These are phyloP conservation scores for Botrytis tulipae DNA, from an alignment of 2,329 filamentous ascomycete genomes.

Conservation along the genomic window DNA sequence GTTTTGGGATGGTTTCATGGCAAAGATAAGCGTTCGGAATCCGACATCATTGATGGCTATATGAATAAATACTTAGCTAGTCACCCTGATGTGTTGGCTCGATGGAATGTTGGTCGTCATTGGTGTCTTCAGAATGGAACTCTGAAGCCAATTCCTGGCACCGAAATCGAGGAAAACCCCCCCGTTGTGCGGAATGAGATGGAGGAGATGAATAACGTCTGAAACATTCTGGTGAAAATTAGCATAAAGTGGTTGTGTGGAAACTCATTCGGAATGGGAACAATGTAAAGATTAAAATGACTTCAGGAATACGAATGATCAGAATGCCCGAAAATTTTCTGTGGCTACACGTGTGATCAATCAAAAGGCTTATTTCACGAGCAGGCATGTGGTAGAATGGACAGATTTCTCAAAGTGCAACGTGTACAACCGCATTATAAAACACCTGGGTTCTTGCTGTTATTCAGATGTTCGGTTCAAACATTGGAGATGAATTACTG, in stretches of 20 bases:
- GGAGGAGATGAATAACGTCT: not conserved
- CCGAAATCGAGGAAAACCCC: not conserved
- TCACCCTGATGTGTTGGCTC: not conserved
- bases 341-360: not conserved
- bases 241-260: not conserved
- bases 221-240: fast-evolving
- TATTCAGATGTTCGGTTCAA: not conserved
- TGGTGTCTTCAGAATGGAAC: not conserved
- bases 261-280: not conserved
- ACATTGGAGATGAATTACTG: not conserved
- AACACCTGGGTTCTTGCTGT: not conserved
- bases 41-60: not conserved
- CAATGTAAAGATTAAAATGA: not conserved
- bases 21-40: not conserved
- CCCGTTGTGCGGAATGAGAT: not conserved
- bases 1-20: not conserved
- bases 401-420: not conserved
- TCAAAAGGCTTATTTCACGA: not conserved
- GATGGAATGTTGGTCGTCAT: not conserved
- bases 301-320: not conserved
- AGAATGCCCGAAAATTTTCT: too few relatives aligned
- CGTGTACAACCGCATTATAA: not conserved
- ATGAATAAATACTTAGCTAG: not conserved
- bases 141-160: not conserved
- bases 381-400: fast-evolving